Base-by-base conservation (phyloP, 345 rosid genomes). In the Lepidium africanum region DNA sequence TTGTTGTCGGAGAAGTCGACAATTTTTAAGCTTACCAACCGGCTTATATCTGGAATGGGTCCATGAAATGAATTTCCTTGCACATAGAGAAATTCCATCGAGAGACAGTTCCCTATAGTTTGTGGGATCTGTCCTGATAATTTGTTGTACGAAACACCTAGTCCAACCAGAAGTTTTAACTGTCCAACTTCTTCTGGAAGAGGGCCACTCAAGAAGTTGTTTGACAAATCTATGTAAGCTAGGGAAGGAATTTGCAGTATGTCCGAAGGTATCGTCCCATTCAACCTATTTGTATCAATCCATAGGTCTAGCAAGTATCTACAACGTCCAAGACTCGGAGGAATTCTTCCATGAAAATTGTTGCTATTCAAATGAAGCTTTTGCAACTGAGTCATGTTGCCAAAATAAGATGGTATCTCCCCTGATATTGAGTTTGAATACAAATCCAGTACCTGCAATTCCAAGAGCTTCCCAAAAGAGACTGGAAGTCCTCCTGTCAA, bases 351-450 rank as follows among this genome's bases (percentile, higher is more conserved):
- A 0, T 70, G 17, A 35, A 79, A 40, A 32, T 48, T 71, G 46
- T 83, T 83, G 10, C 35, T 47, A 47, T 45, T 19, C 65, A 75
- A 8, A 14, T 49, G 56, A 10, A 75, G 55, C 45, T 63, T 73
- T 3, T 74, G 71, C 64, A 81, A 49, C 69, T 32, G 74, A 67
- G 80, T 63, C 45, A 79, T 61, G 61, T 76, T 84, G 51, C 79
- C 84, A 40, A 84, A 61, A 8, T 82, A 75, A 14, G 75, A 75
- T 6, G 81, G 83, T 57, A 83, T 59, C 43, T 81, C 80, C 37
- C 87, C 83, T 0, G 82, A 83, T 59, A 73, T 3, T 35, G 23
- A 15, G 17, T 73, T 73, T 6, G 62, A 14, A 66, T 73, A 73
- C 16, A 73, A 48, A 50, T 73, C 62, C 46, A 73, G 25, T 1